phyloP scores from a whole-genome alignment of 768 basidiomycete species.

The Mycena albidolilacea region DNA sequence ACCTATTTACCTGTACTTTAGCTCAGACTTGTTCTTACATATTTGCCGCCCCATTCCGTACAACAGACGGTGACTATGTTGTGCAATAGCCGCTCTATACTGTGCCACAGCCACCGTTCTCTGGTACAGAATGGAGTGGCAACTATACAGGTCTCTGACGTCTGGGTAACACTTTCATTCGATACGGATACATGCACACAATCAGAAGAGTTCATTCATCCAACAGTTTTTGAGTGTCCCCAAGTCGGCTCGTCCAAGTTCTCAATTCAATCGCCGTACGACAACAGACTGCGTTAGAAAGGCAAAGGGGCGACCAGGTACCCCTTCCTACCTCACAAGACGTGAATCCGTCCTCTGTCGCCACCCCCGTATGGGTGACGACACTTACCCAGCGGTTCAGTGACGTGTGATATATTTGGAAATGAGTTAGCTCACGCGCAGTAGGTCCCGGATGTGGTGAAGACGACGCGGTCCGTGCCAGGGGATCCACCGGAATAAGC shows the following conservation, averaged over 20 bases:
- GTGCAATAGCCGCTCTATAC: no score
- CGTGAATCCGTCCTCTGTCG: conserved; percentile 28
- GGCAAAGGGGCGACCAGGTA: conserved; percentile 3
- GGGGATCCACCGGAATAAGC: conserved; percentile 39
- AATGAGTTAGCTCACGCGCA: conserved; percentile 36
- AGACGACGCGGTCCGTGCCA: conserved; percentile 40
- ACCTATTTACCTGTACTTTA: no score
- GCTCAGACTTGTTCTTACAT: no score
- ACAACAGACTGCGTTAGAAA: background rate
- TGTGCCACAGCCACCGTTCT: no score
- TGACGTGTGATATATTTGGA: background rate
- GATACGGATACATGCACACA: background rate
- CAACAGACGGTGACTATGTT: no score
- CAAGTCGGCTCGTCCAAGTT: conserved; percentile 1
- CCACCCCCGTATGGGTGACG: conserved; percentile 38
- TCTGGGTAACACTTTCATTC: background rate
- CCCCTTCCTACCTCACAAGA: conserved; percentile 31
- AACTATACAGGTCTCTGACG: conserved; percentile 7
- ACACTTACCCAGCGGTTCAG: conserved; percentile 22
- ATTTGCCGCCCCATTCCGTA: no score
- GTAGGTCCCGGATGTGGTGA: conserved; percentile 38
- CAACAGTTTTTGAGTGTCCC: background rate
- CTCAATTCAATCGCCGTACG: background rate
- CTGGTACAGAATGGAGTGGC: no score
- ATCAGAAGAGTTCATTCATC: conserved; percentile 5